A percentile compares a stretch with the other conserved stretches of the same genome.
These are phyloP conservation scores for Hypoxylon sp. DNA, from an alignment of 2,329 filamentous ascomycete species.

Conservation along the genomic window DNA sequence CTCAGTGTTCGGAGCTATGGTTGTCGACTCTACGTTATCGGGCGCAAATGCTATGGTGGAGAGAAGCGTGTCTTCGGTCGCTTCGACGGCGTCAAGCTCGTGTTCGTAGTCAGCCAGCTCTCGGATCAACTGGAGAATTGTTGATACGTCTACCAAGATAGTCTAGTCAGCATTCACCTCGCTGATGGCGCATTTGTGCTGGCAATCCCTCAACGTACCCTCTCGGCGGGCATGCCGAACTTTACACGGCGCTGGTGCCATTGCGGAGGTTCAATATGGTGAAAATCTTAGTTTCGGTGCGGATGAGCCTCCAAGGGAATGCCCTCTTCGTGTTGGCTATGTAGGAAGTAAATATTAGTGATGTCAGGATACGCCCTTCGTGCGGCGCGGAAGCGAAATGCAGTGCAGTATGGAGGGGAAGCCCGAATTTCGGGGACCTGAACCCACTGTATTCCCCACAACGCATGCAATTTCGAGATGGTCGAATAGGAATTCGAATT, in stretches of 20 bases:
- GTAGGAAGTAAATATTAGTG: constrained; percentile 14
- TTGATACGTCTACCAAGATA: constrained; percentile 73
- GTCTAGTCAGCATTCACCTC: constrained; percentile 22
- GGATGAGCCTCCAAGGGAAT: neutral
- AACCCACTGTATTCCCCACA: constrained; percentile 24
- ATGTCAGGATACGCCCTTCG: constrained; percentile 32
- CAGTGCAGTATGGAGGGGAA: constrained; percentile 15
- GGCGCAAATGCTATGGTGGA: constrained; percentile 83
- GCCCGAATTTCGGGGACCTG: constrained; percentile 27
- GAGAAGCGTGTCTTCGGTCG: constrained; percentile 79
- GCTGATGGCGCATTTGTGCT: constrained; percentile 6
- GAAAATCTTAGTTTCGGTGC: neutral
- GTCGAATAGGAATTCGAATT: neutral
- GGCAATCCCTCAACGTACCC: constrained; percentile 57
- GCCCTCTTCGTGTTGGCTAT: constrained; percentile 5
- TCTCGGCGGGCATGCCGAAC: constrained; percentile 71
- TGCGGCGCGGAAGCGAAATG: constrained; percentile 6
- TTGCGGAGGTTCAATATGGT: constrained; percentile 35
- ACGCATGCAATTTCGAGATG: neutral
- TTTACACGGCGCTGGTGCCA: constrained; percentile 51
- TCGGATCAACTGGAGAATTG: constrained; percentile 84
- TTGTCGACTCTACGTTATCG: constrained; percentile 58
- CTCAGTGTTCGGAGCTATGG: constrained; percentile 60
- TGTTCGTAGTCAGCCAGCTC: constrained; percentile 92
- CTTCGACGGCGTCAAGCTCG: constrained; percentile 77